Percentiles rank a stretch among this genome's conserved stretches.
Conservation (phyloP, 345 rosid species). For the Aquilaria malaccensis region DNA sequence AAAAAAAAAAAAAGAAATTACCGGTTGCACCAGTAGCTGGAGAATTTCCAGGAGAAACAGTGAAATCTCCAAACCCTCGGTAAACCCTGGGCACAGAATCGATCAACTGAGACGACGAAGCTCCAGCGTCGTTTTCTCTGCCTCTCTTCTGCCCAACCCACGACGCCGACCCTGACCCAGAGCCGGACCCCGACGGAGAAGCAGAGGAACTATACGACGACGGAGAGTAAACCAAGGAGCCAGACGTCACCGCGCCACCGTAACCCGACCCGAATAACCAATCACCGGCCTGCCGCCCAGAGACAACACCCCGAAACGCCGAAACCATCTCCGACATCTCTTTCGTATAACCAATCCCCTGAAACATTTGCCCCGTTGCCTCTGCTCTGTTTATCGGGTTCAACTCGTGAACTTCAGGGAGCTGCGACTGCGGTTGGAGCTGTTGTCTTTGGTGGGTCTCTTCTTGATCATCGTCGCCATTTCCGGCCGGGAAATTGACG, state of each 20-base stretch:
- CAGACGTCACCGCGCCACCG: not conserved
- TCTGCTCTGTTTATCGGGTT: conserved; percentile 1
- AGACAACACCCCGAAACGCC: conserved; percentile 60
- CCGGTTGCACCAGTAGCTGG: conserved; percentile 36
- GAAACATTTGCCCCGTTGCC: conserved; percentile 5
- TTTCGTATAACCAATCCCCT: conserved; percentile 21
- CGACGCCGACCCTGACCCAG: conserved; percentile 10
- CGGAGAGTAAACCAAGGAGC: conserved; percentile 14
- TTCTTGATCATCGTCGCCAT: conserved; percentile 17
- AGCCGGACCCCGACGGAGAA: conserved; percentile 23
- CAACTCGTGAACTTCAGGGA: conserved; percentile 7
- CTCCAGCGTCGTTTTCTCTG: conserved; percentile 23
- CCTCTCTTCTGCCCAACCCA: conserved; percentile 36
- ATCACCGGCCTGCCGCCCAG: conserved; percentile 24
- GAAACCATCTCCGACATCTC: conserved; percentile 79
- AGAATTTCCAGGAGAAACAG: conserved; percentile 24
- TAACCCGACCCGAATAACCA: conserved; percentile 1
- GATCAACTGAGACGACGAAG: conserved; percentile 6
- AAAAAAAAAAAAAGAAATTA: not conserved
- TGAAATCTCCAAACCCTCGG: conserved; percentile 19
- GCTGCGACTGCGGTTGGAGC: conserved; percentile 5
- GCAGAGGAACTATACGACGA: conserved; percentile 13
- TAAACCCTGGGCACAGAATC: conserved; percentile 25
- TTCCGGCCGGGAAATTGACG: conserved; percentile 10
- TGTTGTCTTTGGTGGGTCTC: conserved; percentile 3